phyloP scores from a whole-genome alignment of 495 filamentous ascomycete species.

The Penicillium daleae region DNA sequence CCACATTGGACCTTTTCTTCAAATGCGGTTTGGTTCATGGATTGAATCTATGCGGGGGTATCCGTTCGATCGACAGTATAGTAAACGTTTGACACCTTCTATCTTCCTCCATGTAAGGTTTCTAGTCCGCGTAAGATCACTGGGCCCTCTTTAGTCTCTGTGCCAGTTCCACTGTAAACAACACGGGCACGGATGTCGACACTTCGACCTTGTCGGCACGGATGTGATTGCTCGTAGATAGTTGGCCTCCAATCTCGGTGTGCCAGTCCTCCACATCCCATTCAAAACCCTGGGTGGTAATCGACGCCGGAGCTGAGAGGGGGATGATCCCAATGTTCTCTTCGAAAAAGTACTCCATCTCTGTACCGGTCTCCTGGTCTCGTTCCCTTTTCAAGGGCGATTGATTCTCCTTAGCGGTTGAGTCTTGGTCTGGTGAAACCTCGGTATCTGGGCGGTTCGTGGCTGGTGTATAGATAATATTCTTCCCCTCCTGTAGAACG shows the following conservation, averaged over 20 bases:
- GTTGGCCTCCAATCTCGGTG: constrained; percentile 78
- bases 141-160: constrained; percentile 40
- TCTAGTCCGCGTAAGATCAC: background rate
- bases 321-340: constrained; percentile 87
- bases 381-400: constrained; percentile 18
- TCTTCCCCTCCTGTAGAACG: constrained; percentile 68
- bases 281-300: constrained; percentile 79
- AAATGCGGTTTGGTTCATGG: constrained; percentile 23
- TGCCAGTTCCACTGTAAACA: constrained; percentile 84
- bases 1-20: background rate
- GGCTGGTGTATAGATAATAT: constrained; percentile 66
- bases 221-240: constrained; percentile 95
- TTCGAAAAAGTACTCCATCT: constrained; percentile 42
- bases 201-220: constrained; percentile 60
- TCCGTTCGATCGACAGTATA: constrained; percentile 18
- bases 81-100: constrained; percentile 10
- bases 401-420: background rate
- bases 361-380: background rate
- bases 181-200: constrained; percentile 65
- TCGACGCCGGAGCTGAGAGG: constrained; percentile 67
- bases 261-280: constrained; percentile 87
- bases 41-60: constrained; percentile 18
- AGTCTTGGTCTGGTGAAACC: background rate
- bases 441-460: constrained; percentile 29
- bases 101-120: background rate